These are phyloP conservation scores for Nigrograna mackinnonii DNA, from an alignment of 2,329 filamentous ascomycete genomes.

Conservation along the genomic window DNA sequence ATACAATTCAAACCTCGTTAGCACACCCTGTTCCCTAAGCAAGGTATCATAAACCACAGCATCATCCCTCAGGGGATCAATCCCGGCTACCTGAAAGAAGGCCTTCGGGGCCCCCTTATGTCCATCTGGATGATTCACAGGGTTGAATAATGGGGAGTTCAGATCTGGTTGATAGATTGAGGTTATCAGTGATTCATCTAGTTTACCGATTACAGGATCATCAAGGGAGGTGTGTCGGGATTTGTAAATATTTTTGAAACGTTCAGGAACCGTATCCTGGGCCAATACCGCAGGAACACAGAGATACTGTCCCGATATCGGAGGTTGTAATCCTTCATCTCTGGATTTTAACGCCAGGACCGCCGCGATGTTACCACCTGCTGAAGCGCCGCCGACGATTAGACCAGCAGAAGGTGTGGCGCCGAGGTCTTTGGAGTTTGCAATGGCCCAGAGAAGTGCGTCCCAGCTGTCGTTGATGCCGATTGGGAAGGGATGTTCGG, in stretches of 20 bases:
- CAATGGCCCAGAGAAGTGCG: constrained; percentile 46
- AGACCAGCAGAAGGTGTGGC: constrained; percentile 51
- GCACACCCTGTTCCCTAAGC: constrained; percentile 39
- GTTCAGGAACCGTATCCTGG: constrained; percentile 42
- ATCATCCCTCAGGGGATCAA: constrained; percentile 55
- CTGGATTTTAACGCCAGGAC: constrained; percentile 50
- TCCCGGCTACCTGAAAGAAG: constrained; percentile 53
- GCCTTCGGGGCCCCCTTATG: constrained; percentile 48
- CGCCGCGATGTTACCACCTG: constrained; percentile 57
- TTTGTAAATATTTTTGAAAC: constrained; percentile 44
- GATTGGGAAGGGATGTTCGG: constrained; percentile 54
- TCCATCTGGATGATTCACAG: constrained; percentile 33
- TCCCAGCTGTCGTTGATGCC: constrained; percentile 55
- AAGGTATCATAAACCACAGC: constrained; percentile 50
- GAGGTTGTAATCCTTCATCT: constrained; percentile 44
- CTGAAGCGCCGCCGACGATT: constrained; percentile 55
- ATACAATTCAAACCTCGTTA: constrained; percentile 49
- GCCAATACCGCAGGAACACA: constrained; percentile 51
- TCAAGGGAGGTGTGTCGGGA: constrained; percentile 34
- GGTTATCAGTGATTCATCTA: constrained; percentile 15
- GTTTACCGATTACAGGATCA: constrained; percentile 27
- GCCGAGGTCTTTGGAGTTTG: constrained; percentile 30
- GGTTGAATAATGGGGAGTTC: constrained; percentile 31
- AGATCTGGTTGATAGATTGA: constrained; percentile 28
- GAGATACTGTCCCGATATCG: constrained; percentile 51